phyloP scores from a whole-genome alignment of 176 grass and related monocot genomes.

The Phragmites australis region DNA sequence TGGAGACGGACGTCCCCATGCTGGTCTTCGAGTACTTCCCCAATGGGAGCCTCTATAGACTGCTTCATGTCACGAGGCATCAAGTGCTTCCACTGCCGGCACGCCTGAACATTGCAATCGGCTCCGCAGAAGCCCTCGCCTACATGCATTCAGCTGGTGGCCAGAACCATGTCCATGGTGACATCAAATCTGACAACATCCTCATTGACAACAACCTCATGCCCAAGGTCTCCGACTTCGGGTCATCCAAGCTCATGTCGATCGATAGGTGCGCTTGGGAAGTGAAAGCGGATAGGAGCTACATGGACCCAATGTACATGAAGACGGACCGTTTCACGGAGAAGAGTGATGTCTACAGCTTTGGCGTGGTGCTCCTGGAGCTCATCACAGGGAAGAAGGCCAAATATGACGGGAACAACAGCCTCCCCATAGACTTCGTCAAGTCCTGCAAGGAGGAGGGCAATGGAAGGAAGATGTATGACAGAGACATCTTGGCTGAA shows the following conservation, averaged over 20 bases:
- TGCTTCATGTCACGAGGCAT: not conserved
- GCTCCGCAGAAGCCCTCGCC: not conserved
- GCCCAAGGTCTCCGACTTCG: conserved; percentile 19
- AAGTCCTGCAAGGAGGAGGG: not conserved
- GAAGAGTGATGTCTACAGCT: conserved; percentile 18
- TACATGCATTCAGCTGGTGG: not conserved
- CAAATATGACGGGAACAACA: not conserved
- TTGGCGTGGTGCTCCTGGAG: conserved; percentile 4
- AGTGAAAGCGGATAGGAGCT: not conserved
- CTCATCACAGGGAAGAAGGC: not conserved
- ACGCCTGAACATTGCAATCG: not conserved
- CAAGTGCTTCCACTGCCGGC: rapidly evolving
- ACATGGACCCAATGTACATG: not conserved
- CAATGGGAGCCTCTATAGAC: not conserved
- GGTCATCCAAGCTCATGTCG: not conserved
- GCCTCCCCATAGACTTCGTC: not conserved
- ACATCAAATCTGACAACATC: not conserved
- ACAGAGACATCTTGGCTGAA: not conserved
- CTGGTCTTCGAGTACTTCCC: not conserved
- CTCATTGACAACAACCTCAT: not conserved
- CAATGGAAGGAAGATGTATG: not conserved
- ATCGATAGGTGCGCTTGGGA: rapidly evolving
- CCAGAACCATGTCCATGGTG: not conserved
- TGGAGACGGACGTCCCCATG: not conserved
- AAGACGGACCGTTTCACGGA: not conserved